Evolutionary conservation across 2,329 filamentous ascomycete species (phyloP).

Genomic region (Helotiales sp.): DNA sequence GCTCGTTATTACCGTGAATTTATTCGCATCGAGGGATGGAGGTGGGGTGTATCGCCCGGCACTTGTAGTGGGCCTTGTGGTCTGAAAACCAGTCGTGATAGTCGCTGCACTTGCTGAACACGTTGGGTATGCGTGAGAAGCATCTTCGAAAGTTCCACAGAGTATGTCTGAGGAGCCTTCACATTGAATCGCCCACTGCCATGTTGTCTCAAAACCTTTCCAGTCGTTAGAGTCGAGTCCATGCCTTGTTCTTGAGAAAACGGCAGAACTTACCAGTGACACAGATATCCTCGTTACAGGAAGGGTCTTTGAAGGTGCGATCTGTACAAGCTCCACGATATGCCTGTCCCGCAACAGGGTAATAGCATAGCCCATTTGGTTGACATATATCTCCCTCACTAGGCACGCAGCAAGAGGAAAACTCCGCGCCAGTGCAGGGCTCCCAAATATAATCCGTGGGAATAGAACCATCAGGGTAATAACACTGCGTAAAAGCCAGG

Average conservation of each 20-base stretch:
- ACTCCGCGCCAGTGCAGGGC: conserved; percentile 25
- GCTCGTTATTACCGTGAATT: conserved; percentile 24
- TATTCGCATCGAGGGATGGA: conserved; percentile 19
- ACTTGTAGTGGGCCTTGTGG: conserved; percentile 17
- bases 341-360: background rate
- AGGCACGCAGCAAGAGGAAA: conserved; percentile 29
- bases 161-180: conserved; percentile 12
- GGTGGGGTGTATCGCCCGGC: conserved; percentile 27
- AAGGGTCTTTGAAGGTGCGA: conserved; percentile 29
- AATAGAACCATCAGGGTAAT: conserved; percentile 33
- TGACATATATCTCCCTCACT: conserved; percentile 33
- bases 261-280: conserved; percentile 21
- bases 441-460: conserved; percentile 31
- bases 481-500: conserved; percentile 25
- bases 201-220: conserved; percentile 28
- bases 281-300: conserved; percentile 27
- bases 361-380: conserved; percentile 29
- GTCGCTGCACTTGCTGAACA: conserved; percentile 19
- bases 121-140: conserved; percentile 13
- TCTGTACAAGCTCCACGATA: conserved; percentile 34
- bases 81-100: conserved; percentile 13
- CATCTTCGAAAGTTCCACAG: conserved; percentile 11
- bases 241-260: background rate
- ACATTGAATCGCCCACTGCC: conserved; percentile 27
- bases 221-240: background rate